Percentiles rank a stretch among this genome's conserved stretches.
Conservation (phyloP, 805 yeast genomes). For the Yarrowia bubula region DNA sequence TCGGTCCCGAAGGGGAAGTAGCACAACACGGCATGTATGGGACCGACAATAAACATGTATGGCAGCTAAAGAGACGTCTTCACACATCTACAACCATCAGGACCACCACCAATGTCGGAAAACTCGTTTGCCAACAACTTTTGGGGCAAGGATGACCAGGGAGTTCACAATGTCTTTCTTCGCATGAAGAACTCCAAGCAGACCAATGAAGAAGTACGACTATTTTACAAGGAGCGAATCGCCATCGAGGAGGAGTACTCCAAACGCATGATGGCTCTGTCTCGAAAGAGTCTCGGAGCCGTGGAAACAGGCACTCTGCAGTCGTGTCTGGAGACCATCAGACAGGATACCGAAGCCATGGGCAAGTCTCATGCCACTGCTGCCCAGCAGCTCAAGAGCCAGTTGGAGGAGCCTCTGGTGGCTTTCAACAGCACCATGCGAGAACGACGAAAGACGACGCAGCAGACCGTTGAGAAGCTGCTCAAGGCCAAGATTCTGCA, state of each 20-base stretch:
- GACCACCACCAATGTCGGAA: constrained; percentile 19
- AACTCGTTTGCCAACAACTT: constrained; percentile 40
- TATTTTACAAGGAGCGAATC: constrained; percentile 52
- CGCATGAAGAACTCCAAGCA: constrained; percentile 59
- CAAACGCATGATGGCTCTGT: constrained; percentile 51
- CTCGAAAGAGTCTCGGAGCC: constrained; percentile 52
- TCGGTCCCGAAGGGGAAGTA: neutral
- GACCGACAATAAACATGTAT: constrained; percentile 7
- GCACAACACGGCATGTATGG: constrained; percentile 7
- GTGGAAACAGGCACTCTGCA: constrained; percentile 60
- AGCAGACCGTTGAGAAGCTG: constrained; percentile 56
- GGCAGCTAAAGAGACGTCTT: neutral
- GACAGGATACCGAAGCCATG: constrained; percentile 57
- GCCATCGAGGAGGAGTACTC: constrained; percentile 74
- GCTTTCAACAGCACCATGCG: constrained; percentile 52
- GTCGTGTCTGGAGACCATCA: constrained; percentile 57
- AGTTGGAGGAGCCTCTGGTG: constrained; percentile 52
- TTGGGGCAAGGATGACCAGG: constrained; percentile 61
- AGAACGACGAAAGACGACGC: constrained; percentile 55
- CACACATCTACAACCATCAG: constrained; percentile 3
- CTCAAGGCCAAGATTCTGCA: constrained; percentile 46
- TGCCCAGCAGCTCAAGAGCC: constrained; percentile 50
- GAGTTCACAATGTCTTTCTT: constrained; percentile 53
- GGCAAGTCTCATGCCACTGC: constrained; percentile 55
- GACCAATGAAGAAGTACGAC: constrained; percentile 52